phyloP scores from a whole-genome alignment of 495 filamentous ascomycete genomes.

The Penicillium taxi region DNA sequence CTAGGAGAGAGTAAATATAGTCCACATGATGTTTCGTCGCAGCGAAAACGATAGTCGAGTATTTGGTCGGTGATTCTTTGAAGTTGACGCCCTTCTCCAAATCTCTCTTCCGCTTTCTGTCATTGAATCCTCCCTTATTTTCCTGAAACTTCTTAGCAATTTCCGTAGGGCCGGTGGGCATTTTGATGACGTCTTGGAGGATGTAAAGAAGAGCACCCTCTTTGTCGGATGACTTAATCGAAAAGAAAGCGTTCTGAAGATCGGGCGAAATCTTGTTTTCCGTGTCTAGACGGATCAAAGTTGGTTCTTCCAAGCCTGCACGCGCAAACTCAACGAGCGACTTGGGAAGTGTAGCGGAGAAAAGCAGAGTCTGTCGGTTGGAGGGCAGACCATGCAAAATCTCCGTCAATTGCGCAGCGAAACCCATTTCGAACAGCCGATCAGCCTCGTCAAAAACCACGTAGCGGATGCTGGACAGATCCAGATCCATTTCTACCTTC shows the following conservation, averaged over 20 bases:
- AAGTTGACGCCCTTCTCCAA: constrained; percentile 26
- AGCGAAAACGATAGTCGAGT: constrained; percentile 89
- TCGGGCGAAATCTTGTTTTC: constrained; percentile 95
- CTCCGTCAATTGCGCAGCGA: constrained; percentile 84
- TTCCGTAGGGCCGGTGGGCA: constrained; percentile 69
- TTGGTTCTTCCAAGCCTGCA: constrained; percentile 85
- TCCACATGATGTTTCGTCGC: constrained; percentile 99
- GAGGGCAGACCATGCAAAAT: constrained; percentile 82
- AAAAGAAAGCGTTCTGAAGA: constrained; percentile 87
- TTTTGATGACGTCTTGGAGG: constrained; percentile 83
- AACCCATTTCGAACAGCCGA: constrained; percentile 96
- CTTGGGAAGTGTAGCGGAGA: constrained; percentile 89
- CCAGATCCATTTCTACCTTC: constrained; percentile 88
- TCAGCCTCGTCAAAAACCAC: constrained; percentile 98
- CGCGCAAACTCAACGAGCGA: constrained; percentile 92
- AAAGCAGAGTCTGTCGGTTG: constrained; percentile 81
- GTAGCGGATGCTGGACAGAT: constrained; percentile 77
- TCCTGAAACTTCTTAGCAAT: constrained; percentile 31
- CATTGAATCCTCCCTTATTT: too few relatives aligned
- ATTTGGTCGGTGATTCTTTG: constrained; percentile 40
- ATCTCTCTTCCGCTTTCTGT: constrained; percentile 66
- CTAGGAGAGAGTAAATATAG: constrained; percentile 69
- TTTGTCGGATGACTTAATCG: constrained; percentile 83
- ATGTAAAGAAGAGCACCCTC: constrained; percentile 87
- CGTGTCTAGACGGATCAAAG: constrained; percentile 77